Percentiles rank a stretch among this genome's conserved stretches.
Evolutionary conservation across 305 asterid genomes (phyloP).

Genomic region (Fraxinus dipetala): DNA sequence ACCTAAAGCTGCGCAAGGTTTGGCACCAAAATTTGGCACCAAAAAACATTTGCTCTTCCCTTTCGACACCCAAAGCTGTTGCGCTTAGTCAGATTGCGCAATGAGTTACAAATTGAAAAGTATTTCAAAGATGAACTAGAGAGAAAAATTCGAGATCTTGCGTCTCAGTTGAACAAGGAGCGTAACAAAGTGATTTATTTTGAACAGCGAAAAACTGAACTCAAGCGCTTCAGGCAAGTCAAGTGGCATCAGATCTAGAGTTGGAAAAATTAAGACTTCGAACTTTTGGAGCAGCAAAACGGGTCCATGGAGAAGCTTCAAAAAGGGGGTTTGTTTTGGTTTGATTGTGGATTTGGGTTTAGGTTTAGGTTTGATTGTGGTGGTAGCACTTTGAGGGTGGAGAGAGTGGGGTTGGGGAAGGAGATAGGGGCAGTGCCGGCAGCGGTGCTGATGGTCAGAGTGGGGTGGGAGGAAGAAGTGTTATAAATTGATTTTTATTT

Average conservation of each 20-base stretch:
- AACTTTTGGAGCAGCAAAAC: conserved; percentile 45
- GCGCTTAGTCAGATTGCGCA: conserved; percentile 23
- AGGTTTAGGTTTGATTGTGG: too few relatives aligned
- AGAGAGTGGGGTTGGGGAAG: too few relatives aligned
- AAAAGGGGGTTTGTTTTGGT: not conserved
- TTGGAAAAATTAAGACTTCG: conserved; percentile 60
- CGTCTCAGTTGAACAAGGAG: conserved; percentile 35
- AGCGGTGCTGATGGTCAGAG: too few relatives aligned
- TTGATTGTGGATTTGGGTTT: too few relatives aligned
- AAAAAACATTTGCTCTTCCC: too few relatives aligned
- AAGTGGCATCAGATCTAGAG: conserved; percentile 53
- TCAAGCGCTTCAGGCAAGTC: conserved; percentile 47
- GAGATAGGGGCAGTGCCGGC: too few relatives aligned
- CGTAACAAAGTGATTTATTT: conserved; percentile 36
- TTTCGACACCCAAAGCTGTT: too few relatives aligned
- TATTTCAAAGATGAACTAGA: conserved; percentile 51
- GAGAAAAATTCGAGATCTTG: conserved; percentile 52
- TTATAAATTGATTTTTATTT: too few relatives aligned
- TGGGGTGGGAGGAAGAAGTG: too few relatives aligned
- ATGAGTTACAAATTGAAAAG: conserved; percentile 50
- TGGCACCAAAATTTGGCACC: too few relatives aligned
- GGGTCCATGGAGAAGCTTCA: conserved; percentile 44
- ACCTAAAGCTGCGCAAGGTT: too few relatives aligned
- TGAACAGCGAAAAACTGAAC: conserved; percentile 52
- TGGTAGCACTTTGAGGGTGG: too few relatives aligned